Conservation (phyloP, 345 rosid genomes). For the Hibiscus trionum region DNA sequence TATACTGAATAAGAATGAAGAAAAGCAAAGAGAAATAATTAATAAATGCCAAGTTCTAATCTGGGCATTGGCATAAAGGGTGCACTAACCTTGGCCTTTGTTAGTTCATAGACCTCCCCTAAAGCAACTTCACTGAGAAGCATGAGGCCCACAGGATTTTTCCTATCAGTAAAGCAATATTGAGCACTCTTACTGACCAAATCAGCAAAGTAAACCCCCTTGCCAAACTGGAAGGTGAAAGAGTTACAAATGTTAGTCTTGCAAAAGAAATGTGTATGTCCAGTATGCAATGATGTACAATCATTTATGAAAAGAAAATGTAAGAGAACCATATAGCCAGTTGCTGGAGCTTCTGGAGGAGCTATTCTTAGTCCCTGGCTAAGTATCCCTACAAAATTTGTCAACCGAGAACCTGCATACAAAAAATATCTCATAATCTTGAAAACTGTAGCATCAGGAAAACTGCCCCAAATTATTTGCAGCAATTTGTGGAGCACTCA, state of each 20-base stretch:
- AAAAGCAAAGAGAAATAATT: background rate
- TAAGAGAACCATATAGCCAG: slow-evolving; percentile 87
- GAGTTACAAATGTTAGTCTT: slow-evolving; percentile 14
- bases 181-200: slow-evolving; percentile 99
- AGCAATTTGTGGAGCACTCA: background rate
- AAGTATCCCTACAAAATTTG: slow-evolving; percentile 92
- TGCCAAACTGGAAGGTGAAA: slow-evolving; percentile 64
- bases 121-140: slow-evolving; percentile 87
- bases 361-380: slow-evolving; percentile 97
- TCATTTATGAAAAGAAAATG: slow-evolving; percentile 11
- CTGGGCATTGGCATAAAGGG: background rate
- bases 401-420: slow-evolving; percentile 76
- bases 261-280: background rate
- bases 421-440: background rate
- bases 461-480: background rate
- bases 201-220: slow-evolving; percentile 96
- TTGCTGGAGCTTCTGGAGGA: slow-evolving; percentile 98
- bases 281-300: background rate
- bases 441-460: background rate
- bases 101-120: slow-evolving; percentile 76
- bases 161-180: slow-evolving; percentile 74
- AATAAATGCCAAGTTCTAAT: background rate
- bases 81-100: slow-evolving; percentile 58
- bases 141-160: slow-evolving; percentile 84
- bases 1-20: slow-evolving; percentile 33